Evolutionary conservation across 1,284 basidiomycete genomes (phyloP), one percentile per base, ranked within the genome.

Genomic region (Termitomyces sp.): DNA sequence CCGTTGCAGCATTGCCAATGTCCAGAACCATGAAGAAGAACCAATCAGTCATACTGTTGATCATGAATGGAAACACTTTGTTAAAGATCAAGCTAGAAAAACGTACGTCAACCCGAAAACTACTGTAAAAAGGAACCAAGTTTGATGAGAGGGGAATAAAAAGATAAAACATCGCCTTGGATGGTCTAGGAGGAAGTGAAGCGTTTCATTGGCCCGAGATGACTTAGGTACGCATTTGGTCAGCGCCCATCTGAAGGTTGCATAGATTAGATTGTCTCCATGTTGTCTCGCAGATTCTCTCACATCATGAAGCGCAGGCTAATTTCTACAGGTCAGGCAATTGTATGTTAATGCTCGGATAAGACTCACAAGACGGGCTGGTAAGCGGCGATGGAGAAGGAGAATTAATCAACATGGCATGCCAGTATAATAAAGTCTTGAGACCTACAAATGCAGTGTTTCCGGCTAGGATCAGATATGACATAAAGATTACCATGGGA

Each of bases 151-250:
- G 0, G 96, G 96, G 65, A 99, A 98, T 6, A 99, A 81, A 68
- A 97, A 95, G 41, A 96, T 85, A 67, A 93, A 98, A 73, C 96
- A 94, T 60, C 95, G 83, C 24, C 95, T 83, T n/a, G 96, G 96
- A 66, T 98, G 96, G 66, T 98, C 94, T 17, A 99, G 81, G 5
- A 99, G 78, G 69, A 99, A 99, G 55, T 87, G 86, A 1, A 97
- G 74, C 0, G 94, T 94, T 71, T 97, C 92, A 56, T 85, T 79
- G 0, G 82, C 63, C 1, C 84, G 80, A 8, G 90, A 92, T 0
- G 66, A 63, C 8, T 67, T 66, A 0, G 85, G 83, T 15, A 88
- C 80, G 13, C 83, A 53, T 65, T 88, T 88, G 19, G 84, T 81
- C 45, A 90, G 65, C 9, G 70, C 65, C 94, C 94, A 98, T 54